Conservation (phyloP, 2,329 filamentous ascomycete genomes). For the Ophiocordyceps sinensis region DNA sequence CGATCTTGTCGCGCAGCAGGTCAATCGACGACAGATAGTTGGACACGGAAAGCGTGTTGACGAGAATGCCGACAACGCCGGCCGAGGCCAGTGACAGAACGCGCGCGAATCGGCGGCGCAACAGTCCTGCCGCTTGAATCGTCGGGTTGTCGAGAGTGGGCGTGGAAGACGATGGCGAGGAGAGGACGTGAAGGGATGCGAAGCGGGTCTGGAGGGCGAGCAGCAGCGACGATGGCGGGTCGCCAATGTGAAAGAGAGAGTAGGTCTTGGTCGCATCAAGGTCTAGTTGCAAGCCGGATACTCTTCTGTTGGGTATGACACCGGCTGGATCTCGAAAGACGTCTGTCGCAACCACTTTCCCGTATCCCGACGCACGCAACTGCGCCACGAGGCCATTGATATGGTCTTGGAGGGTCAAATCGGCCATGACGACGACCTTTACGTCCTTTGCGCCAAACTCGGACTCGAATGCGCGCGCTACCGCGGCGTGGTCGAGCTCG, state of each 20-base stretch:
- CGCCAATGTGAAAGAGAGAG: conserved; percentile 72
- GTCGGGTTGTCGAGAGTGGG: conserved; percentile 30
- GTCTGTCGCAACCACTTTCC: conserved; percentile 50
- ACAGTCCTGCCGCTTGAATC: conserved; percentile 34
- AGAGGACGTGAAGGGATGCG: conserved; percentile 62
- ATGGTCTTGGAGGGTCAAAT: conserved; percentile 74
- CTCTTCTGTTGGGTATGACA: conserved; percentile 67
- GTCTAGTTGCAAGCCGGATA: conserved; percentile 26
- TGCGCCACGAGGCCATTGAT: conserved; percentile 40
- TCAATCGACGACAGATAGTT: conserved; percentile 78
- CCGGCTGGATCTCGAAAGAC: conserved; percentile 69
- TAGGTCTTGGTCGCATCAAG: conserved; percentile 44
- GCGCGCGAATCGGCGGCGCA: conserved; percentile 79
- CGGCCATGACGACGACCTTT: conserved; percentile 71
- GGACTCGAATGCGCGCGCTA: conserved; percentile 44
- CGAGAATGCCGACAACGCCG: conserved; percentile 80
- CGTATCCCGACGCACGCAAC: conserved; percentile 53
- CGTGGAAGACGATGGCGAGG: conserved; percentile 37
- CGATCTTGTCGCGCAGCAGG: conserved; percentile 58
- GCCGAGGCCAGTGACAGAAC: conserved; percentile 67
- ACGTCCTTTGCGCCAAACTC: conserved; percentile 51
- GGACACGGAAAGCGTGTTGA: conserved; percentile 85
- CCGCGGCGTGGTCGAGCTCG: conserved; percentile 45
- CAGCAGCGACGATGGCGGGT: conserved; percentile 68
- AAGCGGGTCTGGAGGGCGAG: conserved; percentile 78